Percentiles rank a stretch among this genome's conserved stretches.
Evolutionary conservation across 257 asterid genomes (phyloP).

Genomic region (Solanum medicagineum): DNA sequence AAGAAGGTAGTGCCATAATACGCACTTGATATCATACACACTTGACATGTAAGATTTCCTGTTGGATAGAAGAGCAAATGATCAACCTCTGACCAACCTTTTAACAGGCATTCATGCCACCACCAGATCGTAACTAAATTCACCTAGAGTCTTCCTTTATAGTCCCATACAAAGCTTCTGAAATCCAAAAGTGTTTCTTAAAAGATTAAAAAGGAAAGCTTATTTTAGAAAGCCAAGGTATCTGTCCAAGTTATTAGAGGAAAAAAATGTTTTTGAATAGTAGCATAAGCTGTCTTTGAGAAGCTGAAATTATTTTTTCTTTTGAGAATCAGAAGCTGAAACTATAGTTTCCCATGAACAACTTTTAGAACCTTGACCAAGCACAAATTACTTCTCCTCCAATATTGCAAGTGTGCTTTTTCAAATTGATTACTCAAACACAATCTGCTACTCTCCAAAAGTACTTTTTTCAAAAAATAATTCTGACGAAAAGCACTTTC

Average conservation of each 20-base stretch:
- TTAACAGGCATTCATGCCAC: not conserved
- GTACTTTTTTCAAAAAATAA: no score
- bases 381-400: no score
- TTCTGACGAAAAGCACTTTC: no score
- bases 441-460: no score
- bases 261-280: not conserved
- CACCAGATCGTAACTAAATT: not conserved
- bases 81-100: not conserved
- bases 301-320: no score
- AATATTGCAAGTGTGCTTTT: not conserved
- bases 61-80: not conserved
- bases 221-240: not conserved
- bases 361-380: not conserved
- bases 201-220: not conserved
- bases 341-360: no score
- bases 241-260: not conserved
- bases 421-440: no score
- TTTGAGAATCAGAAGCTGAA: not conserved
- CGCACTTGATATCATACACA: not conserved
- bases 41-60: not conserved
- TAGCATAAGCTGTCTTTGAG: not conserved
- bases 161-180: not conserved
- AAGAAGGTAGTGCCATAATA: not conserved
- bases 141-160: not conserved
- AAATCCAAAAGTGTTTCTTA: not conserved